Evolutionary conservation across 208 protist genomes (phyloP), one percentile per base, ranked within the genome.

Genomic region (Leptomonas pyrrhocoris): DNA sequence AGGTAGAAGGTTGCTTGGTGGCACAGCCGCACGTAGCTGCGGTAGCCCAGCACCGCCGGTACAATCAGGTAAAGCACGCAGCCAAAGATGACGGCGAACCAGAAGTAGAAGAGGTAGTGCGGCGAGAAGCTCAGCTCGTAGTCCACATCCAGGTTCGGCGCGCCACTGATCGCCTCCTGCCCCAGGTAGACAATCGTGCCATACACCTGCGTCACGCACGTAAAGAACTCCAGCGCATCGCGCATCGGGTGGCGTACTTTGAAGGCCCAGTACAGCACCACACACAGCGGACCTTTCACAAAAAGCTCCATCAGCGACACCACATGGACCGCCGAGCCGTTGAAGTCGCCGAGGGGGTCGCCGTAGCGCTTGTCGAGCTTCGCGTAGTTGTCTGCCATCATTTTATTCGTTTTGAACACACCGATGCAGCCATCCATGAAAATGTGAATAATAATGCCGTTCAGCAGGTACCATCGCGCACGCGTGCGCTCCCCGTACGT

Each of bases 381-480:
- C 4, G 78, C 80, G 63, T 92, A 94, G 73, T 86, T 88, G 16
- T 79, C 79, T 9, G 81, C 73, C 18, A 94, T 74, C 16, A 92
- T 56, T 19, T 60, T 62, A 58, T 78, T 89, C 18, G 75, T 73
- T 60, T 92, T 87, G 74, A 94, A 90, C 19, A 86, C 77, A 19
- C 89, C 86, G 15, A 87, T 73, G 63, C 75, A 79, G 53, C 85
- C 89, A 59, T 90, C 89, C 83, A 94, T 84, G 19, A 91, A 45
- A 11, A 91, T 84, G 71, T 90, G 85, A 40, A 90, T 87, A 30
- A 92, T 79, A 38, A 90, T 55, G 40, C 83, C 89, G 74, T 92
- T 94, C 23, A 89, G 75, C 54, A 94, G 69, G 72, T 94, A 94
- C 89, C 89, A 94, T 46, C 85, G 75, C 2, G 83, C 85, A 18